Conservation (phyloP, 768 basidiomycete genomes). For the Hysterangium stoloniferum region DNA sequence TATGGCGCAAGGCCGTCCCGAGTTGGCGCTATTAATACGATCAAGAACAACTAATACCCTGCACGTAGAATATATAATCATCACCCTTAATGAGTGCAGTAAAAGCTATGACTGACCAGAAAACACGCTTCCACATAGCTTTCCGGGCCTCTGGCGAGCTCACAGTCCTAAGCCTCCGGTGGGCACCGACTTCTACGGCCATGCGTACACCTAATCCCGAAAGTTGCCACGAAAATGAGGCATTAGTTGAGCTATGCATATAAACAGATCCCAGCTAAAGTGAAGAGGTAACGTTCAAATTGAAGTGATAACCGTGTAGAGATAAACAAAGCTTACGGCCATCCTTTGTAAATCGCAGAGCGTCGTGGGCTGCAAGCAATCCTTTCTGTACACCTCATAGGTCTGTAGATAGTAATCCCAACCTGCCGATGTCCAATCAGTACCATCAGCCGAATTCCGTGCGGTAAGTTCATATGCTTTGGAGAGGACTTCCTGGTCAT, state of each 20-base stretch:
- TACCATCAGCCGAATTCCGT: not conserved
- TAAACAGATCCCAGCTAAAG: not conserved
- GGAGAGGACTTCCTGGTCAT: constrained; percentile 24
- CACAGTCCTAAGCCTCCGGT: constrained; percentile 53
- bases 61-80: not conserved
- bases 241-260: not conserved
- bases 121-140: constrained; percentile 73
- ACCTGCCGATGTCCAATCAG: constrained; percentile 43
- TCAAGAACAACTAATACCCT: constrained; percentile 22
- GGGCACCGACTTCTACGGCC: constrained; percentile 69
- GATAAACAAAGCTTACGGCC: not conserved
- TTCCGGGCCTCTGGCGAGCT: constrained; percentile 42
- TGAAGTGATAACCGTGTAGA: not conserved
- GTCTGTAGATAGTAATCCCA: constrained; percentile 27
- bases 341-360: constrained; percentile 1
- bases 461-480: constrained; percentile 18
- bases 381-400: not conserved
- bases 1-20: constrained; percentile 32
- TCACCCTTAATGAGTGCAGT: not conserved
- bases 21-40: constrained; percentile 24
- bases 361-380: not conserved
- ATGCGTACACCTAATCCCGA: constrained; percentile 25
- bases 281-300: not conserved
- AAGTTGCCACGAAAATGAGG: constrained; percentile 1
- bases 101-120: constrained; percentile 40